A percentile compares a stretch with the other conserved stretches of the same genome.
phyloP scores from a whole-genome alignment of 2,329 filamentous ascomycete species.

The Pseudogymnoascus sp. region DNA sequence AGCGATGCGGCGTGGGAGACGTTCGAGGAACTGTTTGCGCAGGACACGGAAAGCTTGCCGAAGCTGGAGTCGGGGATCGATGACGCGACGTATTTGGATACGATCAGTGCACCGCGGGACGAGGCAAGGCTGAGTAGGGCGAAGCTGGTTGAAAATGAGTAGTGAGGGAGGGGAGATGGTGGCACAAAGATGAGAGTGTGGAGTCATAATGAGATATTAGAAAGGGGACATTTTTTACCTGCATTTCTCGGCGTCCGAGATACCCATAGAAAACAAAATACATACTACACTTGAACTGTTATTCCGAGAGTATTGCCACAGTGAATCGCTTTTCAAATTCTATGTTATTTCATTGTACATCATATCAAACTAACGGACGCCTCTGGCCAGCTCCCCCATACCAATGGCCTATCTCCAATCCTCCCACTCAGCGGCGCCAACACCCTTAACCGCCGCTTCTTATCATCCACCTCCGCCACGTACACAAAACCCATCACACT shows the following conservation, averaged over 20 bases:
- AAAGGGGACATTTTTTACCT: not conserved
- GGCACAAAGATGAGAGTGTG: not conserved
- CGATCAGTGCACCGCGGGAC: constrained; percentile 47
- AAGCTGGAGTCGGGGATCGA: constrained; percentile 47
- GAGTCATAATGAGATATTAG: not conserved
- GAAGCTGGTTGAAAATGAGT: constrained; percentile 6
- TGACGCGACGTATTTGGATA: constrained; percentile 55
- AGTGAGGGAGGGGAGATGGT: not conserved
- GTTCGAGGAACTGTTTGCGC: constrained; percentile 63
- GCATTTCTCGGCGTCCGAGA: constrained; percentile 11
- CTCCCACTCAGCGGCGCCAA: constrained; percentile 78
- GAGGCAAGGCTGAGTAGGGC: constrained; percentile 24
- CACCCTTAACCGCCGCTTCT: constrained; percentile 71
- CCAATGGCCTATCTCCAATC: constrained; percentile 69
- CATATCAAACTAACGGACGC: constrained; percentile 51
- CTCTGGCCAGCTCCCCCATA: constrained; percentile 84
- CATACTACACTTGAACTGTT: not conserved
- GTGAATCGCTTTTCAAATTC: not conserved
- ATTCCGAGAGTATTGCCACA: not conserved
- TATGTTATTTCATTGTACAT: constrained; percentile 2
- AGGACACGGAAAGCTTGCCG: constrained; percentile 17
- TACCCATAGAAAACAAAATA: constrained; percentile 9
- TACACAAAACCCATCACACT: constrained; percentile 91
- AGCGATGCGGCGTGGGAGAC: constrained; percentile 66
- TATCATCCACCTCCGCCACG: constrained; percentile 83